phyloP scores from a whole-genome alignment of 441 rosid species.

The Hura crepitans region DNA sequence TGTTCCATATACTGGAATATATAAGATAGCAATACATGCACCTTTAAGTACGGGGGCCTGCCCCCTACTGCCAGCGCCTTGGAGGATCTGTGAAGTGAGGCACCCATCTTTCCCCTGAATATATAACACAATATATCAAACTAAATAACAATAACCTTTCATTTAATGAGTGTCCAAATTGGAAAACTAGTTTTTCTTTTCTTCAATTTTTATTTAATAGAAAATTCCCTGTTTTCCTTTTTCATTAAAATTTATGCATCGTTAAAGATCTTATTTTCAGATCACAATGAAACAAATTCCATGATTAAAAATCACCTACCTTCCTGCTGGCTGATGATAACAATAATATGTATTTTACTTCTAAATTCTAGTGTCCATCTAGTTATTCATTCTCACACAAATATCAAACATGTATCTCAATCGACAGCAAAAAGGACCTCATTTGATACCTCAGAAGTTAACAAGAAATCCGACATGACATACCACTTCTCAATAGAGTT shows the following conservation, averaged over 20 bases:
- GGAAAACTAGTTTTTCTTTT: neutral
- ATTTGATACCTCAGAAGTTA: neutral
- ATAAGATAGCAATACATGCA: constrained; percentile 17
- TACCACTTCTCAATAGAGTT: constrained; percentile 64
- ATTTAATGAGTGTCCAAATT: neutral
- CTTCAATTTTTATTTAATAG: neutral
- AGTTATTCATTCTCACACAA: neutral
- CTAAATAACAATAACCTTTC: neutral
- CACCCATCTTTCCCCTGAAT: constrained; percentile 75
- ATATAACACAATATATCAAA: constrained; percentile 1
- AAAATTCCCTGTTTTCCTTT: neutral
- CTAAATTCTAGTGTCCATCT: neutral
- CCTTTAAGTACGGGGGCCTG: constrained; percentile 67
- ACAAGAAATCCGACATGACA: constrained; percentile 18
- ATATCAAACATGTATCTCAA: neutral
- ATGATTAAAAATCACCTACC: neutral
- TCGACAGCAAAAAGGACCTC: neutral
- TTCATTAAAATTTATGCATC: neutral
- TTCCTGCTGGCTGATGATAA: neutral
- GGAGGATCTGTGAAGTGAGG: constrained; percentile 54
- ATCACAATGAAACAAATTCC: neutral
- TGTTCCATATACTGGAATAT: neutral
- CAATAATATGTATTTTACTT: neutral
- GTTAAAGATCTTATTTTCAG: neutral
- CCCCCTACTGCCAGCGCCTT: constrained; percentile 54